These are phyloP conservation scores for Fraxinus cuspidata DNA, from an alignment of 257 asterid genomes.

Conservation along the genomic window DNA sequence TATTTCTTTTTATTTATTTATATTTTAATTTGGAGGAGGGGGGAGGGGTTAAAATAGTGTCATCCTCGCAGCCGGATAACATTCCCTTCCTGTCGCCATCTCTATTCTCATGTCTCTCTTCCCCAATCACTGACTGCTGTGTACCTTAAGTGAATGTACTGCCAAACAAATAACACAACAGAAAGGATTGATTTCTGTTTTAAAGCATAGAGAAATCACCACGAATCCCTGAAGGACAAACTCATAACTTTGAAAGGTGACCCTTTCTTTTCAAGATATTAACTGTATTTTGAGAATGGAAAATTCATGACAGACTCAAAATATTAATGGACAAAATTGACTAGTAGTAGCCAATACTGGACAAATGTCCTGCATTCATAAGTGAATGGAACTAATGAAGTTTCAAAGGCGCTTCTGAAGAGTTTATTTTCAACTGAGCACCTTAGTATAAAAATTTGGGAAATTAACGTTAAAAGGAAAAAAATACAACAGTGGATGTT, in stretches of 20 bases:
- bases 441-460: background rate
- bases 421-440: background rate
- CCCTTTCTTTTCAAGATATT: background rate
- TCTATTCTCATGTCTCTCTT: background rate
- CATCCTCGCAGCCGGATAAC: background rate
- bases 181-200: background rate
- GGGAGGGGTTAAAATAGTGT: background rate
- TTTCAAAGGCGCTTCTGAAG: background rate
- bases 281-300: background rate
- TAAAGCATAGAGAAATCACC: too few relatives aligned
- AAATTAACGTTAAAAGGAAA: background rate
- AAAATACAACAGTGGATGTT: background rate
- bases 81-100: background rate
- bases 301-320: too few relatives aligned
- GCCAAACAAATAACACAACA: background rate
- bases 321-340: background rate
- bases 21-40: background rate
- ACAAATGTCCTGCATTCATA: background rate
- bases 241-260: background rate
- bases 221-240: background rate
- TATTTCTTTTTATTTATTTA: background rate
- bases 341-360: background rate
- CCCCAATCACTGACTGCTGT: background rate
- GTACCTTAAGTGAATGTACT: background rate
- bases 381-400: background rate